Evolutionary conservation across 2,329 filamentous ascomycete genomes (phyloP).

Genomic region (Phyllosticta citribraziliensis): DNA sequence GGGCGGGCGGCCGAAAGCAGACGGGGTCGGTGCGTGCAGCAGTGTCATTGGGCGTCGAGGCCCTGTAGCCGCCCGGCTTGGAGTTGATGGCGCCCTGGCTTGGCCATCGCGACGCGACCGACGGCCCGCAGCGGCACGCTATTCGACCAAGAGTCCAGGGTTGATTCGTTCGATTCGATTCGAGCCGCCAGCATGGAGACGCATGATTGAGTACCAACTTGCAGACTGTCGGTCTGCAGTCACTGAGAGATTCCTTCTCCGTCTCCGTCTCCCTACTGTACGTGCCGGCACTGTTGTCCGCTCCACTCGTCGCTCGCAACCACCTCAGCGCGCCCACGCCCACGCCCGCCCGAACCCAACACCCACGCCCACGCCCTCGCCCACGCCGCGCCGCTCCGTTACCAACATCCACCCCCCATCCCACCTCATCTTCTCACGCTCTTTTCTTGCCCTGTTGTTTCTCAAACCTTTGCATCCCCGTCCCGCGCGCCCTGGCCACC

Average conservation of each 20-base stretch:
- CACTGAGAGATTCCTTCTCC: too few species aligned
- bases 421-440: neutral
- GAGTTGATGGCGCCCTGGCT: neutral
- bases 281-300: too few species aligned
- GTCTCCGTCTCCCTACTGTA: too few species aligned
- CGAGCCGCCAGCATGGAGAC: too few species aligned
- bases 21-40: neutral
- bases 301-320: too few species aligned
- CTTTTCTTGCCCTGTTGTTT: neutral
- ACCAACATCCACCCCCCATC: neutral
- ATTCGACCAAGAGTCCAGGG: neutral
- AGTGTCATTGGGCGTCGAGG: neutral
- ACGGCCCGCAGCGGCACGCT: neutral
- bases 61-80: neutral
- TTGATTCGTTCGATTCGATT: neutral
- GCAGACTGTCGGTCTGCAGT: too few species aligned
- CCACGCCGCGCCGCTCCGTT: neutral
- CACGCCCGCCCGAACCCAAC: too few species aligned
- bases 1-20: neutral
- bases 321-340: too few species aligned
- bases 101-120: neutral
- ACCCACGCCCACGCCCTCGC: neutral
- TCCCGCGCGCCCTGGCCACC: neutral
- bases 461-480: neutral
- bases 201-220: too few species aligned